Base-by-base conservation (phyloP, 148 eudicot genomes). In the Rhododendron simsii region DNA sequence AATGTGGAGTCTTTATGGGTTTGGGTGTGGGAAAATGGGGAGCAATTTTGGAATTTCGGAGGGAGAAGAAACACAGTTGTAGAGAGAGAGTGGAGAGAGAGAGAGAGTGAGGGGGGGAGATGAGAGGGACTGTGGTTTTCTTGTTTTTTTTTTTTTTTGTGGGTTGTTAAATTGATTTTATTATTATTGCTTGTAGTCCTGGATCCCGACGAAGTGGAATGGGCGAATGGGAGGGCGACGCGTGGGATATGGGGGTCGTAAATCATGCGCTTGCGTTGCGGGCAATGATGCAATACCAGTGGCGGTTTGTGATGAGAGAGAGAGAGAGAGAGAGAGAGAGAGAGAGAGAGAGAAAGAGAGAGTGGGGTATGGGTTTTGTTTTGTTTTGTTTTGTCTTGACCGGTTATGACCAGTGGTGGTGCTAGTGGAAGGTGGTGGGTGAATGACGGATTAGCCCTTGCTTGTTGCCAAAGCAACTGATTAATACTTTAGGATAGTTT, bases 201-300 rank as follows among this genome's bases (percentile, higher is more conserved):
- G 87, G 69, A 89, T 91, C 90, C 91, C 90, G 88, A 85, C 82
- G 90, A 77, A 30, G 13, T 0, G 59, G 18, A 71, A 20, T 69
- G 7, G 69, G 30, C 93, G 45, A 89, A 85, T 91, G 59, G 28
- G 2, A 4, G 39, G 9, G 9, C 1, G 81, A 63, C 93, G 87
- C 90, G 91, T 87, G 59, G 45, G n/a, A 37, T 0, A 0, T n/a
- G 71, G 5, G 86, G 85, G 75, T 82, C 84, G 80, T 61, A 63
- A 87, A 87, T 90, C 83, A 85, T 80, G 87, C 86, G 28, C 53
- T 73, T 35, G 80, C 5, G 26, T 75, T 76, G n/a, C 81, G 81
- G 81, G 21, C 61, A 55, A 55, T 55, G 61, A 55, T 55, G 78
- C 81, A 53, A 53, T 53, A 75, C 53, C 81, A 74, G 30, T 11